A percentile compares a stretch with the other conserved stretches of the same genome.
Evolutionary conservation across 192 early-diverging fungal genomes (phyloP).

Genomic region (Piromyces finnis): DNA sequence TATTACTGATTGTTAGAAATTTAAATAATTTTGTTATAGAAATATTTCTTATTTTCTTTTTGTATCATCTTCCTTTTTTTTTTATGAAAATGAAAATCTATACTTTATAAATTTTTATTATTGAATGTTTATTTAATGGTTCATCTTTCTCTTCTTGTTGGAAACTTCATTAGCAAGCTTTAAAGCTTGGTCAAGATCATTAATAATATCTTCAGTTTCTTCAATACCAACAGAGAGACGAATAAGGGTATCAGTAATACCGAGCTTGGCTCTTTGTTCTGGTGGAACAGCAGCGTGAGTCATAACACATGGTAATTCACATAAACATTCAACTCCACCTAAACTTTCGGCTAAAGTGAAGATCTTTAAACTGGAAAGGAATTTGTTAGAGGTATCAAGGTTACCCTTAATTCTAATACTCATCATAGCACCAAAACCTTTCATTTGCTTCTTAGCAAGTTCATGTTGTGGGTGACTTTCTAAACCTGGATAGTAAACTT

Average conservation of each 20-base stretch:
- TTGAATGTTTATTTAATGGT: not conserved
- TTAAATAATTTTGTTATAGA: too few species aligned
- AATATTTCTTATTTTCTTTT: too few species aligned
- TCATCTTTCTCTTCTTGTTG: not conserved
- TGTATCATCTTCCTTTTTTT: too few species aligned
- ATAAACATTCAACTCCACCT: constrained; percentile 87
- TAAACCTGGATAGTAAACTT: constrained; percentile 89
- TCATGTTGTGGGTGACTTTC: constrained; percentile 78
- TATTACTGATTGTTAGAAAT: too few species aligned
- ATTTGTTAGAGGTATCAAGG: constrained; percentile 59
- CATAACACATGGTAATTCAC: constrained; percentile 88
- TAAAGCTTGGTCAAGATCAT: constrained; percentile 56
- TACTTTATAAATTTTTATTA: too few species aligned
- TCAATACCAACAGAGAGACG: constrained; percentile 87
- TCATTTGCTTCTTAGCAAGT: constrained; percentile 71
- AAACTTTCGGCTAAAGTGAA: constrained; percentile 93
- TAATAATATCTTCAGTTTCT: constrained; percentile 68
- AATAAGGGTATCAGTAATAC: constrained; percentile 86
- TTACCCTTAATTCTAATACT: constrained; percentile 79
- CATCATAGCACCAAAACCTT: constrained; percentile 93
- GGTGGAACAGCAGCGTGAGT: constrained; percentile 81
- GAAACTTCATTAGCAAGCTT: not conserved
- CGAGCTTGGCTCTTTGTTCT: constrained; percentile 65
- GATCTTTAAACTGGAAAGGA: constrained; percentile 57
- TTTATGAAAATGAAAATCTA: too few species aligned